Base-by-base conservation (phyloP, 805 yeast genomes). In the Kodamaea kakaduensis region DNA sequence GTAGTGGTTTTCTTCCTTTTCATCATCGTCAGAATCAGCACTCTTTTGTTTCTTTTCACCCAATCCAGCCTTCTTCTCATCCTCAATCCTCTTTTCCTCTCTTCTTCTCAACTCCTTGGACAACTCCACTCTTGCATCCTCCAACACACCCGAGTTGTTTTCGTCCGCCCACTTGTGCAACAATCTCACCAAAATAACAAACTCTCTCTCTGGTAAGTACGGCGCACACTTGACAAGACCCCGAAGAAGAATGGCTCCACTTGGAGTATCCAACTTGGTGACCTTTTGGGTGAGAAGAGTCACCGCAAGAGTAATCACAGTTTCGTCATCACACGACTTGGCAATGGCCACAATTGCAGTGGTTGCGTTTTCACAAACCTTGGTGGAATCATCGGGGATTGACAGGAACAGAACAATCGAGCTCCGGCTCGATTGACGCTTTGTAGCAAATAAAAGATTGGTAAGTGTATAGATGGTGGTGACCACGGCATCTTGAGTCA, bases 231-330 rank as follows among this genome's bases (percentile, higher is more conserved):
- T 67, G 1, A 81, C 73, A 25, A 85, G 64, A 0, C 88, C 89
- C 24, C 70, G 63, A 17, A 85, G 59, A 25, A 85, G 70, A 19
- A 72, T 54, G 2, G 64, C 59, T 25, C 82, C 84, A 30, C 79
- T 61, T 15, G 73, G 72, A 10, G 74, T 61, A 13, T 79, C 72
- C 13, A 59, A 34, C 55, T 56, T 58, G 26, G 61, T 67, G 4
- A 80, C 65, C 51, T 88, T 89, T 54, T 89, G 97, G 9, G 85
- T 77, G 38, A 93, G 67, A 24, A 93, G 78, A 0, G 96, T 81
- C 9, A 85, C 78, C 0, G 94, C 80, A 44, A 93, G 69, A 3
- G 84, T 79, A 12, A 84, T 76, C 19, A 90, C 82, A 12, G 84
- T 73, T 37, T 77, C 78, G 44, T 84, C 93, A 28, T 75, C 71